phyloP scores from a whole-genome alignment of 2,329 filamentous ascomycete species.

The Alternaria arbusti region DNA sequence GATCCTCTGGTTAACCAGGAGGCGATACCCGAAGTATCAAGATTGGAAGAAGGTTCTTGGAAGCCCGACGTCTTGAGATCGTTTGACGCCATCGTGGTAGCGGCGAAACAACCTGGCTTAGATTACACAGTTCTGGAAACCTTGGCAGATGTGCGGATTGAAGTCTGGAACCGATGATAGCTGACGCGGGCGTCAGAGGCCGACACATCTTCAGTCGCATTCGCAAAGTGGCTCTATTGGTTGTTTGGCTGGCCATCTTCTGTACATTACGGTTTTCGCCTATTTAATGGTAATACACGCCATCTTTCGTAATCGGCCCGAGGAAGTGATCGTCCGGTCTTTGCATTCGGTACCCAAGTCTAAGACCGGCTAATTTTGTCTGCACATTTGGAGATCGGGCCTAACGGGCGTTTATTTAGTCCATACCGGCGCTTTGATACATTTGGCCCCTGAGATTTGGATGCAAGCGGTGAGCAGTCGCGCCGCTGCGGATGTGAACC shows the following conservation, averaged over 20 bases:
- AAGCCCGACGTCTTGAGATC: conserved; percentile 43
- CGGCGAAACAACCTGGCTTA: conserved; percentile 53
- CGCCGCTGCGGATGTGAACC: neutral
- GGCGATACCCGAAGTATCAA: conserved; percentile 42
- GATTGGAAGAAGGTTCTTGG: conserved; percentile 51
- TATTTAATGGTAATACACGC: neutral
- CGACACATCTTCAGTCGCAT: neutral
- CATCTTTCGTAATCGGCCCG: neutral
- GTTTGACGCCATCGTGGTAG: conserved; percentile 56
- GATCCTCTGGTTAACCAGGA: conserved; percentile 55
- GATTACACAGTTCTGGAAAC: conserved; percentile 50
- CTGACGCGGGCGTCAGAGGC: neutral
- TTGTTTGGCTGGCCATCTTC: no score
- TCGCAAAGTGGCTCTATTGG: neutral
- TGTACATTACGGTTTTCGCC: neutral
- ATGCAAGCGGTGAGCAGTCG: neutral
- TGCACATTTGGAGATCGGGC: neutral
- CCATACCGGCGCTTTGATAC: neutral
- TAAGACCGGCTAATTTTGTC: neutral
- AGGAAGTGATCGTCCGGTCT: neutral
- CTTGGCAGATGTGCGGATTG: conserved; percentile 34
- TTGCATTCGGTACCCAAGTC: neutral
- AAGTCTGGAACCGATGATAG: conserved; percentile 2
- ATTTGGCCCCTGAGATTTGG: neutral
- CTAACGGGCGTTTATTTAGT: neutral